Evolutionary conservation across 164 flowering plant species (phyloP).

Genomic region (Vitis rotundifolia): DNA sequence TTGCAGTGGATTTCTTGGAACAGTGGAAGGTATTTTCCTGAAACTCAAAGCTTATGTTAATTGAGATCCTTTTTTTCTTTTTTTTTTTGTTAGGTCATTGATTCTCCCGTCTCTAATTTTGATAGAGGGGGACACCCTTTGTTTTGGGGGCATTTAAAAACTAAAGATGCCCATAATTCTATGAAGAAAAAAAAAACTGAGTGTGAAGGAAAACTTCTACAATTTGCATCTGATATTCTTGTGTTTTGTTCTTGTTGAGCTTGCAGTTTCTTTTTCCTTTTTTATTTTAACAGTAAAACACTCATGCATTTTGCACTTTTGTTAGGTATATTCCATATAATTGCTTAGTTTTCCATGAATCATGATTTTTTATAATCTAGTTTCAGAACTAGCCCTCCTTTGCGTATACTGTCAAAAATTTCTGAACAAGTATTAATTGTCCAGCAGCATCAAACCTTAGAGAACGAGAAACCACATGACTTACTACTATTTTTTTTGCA

Average conservation of each 20-base stretch:
- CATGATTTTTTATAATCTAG: neutral
- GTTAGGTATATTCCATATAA: neutral
- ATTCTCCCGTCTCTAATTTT: neutral
- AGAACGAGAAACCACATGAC: no score
- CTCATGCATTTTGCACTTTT: neutral
- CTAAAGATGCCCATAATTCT: no score
- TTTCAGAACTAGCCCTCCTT: neutral
- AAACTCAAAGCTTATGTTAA: neutral
- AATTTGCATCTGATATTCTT: no score
- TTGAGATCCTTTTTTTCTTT: neutral
- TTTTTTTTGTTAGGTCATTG: neutral
- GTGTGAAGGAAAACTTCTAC: no score
- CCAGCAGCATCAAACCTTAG: no score
- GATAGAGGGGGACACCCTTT: neutral
- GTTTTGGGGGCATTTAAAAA: no score
- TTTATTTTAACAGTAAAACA: neutral
- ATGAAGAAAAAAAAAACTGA: no score
- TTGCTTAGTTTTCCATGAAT: neutral
- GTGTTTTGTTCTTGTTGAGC: neutral
- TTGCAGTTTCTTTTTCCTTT: neutral
- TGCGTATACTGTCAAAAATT: neutral
- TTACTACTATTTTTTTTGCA: no score
- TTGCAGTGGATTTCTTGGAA: conserved; percentile 80
- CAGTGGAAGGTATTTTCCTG: conserved; percentile 59
- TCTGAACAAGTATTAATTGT: no score